Evolutionary conservation across 164 flowering plant genomes (phyloP), one percentile per base, ranked within the genome.

Genomic region (Umbilicus rupestris): DNA sequence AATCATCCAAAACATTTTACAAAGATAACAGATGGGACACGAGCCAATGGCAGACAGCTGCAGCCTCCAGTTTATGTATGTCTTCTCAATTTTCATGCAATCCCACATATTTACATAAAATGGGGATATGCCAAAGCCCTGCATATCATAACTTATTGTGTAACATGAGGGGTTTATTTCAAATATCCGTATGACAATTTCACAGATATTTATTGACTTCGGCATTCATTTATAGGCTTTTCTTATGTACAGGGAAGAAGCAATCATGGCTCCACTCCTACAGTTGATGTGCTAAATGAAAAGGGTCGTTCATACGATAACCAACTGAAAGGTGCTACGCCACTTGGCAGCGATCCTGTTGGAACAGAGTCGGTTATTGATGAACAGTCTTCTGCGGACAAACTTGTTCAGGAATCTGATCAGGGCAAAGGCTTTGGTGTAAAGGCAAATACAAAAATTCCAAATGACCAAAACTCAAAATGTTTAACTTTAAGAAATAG

Each of bases 401-500:
- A 78, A 75, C 60, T 70, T 59, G 78, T 73, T 63, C 78, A 85
- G 10, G 83, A 81, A 72, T 35, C 77, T 31, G 73, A 72, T 28
- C 67, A 66, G 69, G 78, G 80, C 50, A 81, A 79, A 62, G 74
- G 50, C 52, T 35, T 66, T 73, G 79, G 77, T 75, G 70, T 68
- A 57, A 80, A 65, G 75, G 81, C 74, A 52, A 73, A 33, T 46
- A 45, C 76, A 41, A 86, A 82, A 77, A 60, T 66, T 29, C 62
- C 78, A 60, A 72, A 74, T 67, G 97, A 89, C 66, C 90, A 89
- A 72, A 83, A 85, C 70, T 77, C 92, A 59, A 80, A 86, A 76
- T 78, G 78, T 52, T 83, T 71, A 68, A 84, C 78, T 75, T 74
- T 77, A 12, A 85, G 73, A 66, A 78, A 66, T 70, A 83, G 81